Evolutionary conservation across 1,284 basidiomycete genomes (phyloP).

Genomic region (Cryptococcus jaspeensis): DNA sequence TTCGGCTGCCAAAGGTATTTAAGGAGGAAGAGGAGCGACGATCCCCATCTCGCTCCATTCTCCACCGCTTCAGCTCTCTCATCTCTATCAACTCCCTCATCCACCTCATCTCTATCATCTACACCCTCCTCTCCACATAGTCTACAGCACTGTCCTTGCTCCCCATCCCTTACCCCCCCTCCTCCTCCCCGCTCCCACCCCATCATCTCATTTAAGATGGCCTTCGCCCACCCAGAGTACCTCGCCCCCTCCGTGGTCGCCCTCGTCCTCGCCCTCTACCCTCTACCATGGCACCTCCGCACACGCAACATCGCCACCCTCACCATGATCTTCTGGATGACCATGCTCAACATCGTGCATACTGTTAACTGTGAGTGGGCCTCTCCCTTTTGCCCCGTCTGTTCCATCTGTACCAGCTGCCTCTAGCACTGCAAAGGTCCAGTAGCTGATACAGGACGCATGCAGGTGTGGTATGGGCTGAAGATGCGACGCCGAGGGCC

Average conservation of each 20-base stretch:
- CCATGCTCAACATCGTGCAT: slow-evolving; percentile 31
- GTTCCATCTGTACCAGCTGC: background rate
- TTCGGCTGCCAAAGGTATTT: no score
- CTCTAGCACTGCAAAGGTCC: background rate
- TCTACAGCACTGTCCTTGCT: no score
- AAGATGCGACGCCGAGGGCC: slow-evolving; percentile 29
- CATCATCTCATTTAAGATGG: no score
- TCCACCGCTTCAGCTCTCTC: no score
- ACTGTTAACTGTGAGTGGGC: slow-evolving; percentile 42
- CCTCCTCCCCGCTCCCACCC: background rate
- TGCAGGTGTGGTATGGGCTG: slow-evolving; percentile 34
- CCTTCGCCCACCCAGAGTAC: slow-evolving; percentile 22
- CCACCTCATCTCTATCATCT: no score
- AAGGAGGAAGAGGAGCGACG: no score
- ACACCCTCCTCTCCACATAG: no score
- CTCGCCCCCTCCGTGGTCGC: slow-evolving; percentile 30
- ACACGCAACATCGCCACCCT: slow-evolving; percentile 40
- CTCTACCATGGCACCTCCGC: slow-evolving; percentile 43
- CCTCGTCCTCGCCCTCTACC: slow-evolving; percentile 32
- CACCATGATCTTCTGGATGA: slow-evolving; percentile 48
- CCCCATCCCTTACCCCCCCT: background rate
- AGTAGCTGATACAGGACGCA: no score
- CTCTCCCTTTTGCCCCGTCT: slow-evolving; percentile 5
- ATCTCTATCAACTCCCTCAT: no score
- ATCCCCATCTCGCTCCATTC: no score